These are phyloP conservation scores for Apophysomyces trapeziformis DNA, from an alignment of 371 early-diverging fungal genomes.

Conservation along the genomic window DNA sequence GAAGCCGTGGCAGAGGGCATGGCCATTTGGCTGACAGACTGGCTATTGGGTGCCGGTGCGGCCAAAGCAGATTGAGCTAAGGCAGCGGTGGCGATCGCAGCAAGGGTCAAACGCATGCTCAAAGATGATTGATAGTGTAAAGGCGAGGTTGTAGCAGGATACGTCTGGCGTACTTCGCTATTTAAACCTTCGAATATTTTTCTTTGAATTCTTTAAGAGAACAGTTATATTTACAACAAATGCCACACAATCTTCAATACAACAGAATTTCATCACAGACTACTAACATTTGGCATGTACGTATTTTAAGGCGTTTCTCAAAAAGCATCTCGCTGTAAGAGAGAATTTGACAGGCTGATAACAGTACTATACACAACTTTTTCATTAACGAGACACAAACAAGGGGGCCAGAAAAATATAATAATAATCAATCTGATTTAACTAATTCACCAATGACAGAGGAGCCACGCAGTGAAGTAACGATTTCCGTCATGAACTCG, in stretches of 20 bases:
- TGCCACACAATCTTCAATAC: background rate
- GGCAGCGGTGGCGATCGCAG: slow-evolving; percentile 9
- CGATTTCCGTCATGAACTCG: slow-evolving; percentile 56
- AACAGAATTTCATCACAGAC: slow-evolving; percentile 7
- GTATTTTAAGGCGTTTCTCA: background rate
- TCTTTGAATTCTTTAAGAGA: slow-evolving; percentile 7
- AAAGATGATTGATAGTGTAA: background rate
- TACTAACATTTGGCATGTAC: slow-evolving; percentile 10
- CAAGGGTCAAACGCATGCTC: slow-evolving; percentile 13
- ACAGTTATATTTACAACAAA: slow-evolving; percentile 9
- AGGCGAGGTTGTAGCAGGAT: background rate
- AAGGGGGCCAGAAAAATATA: background rate
- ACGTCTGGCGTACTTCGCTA: background rate
- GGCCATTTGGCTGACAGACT: background rate
- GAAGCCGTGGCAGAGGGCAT: too few species aligned
- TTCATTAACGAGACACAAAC: slow-evolving; percentile 2
- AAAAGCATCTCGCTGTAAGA: background rate
- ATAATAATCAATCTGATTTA: slow-evolving; percentile 25
- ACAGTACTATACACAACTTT: background rate
- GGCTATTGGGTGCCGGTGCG: background rate
- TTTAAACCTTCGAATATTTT: background rate
- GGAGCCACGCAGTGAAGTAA: slow-evolving; percentile 41
- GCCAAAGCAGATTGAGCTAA: background rate
- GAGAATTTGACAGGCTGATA: slow-evolving; percentile 10
- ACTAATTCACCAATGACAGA: slow-evolving; percentile 45